Evolutionary conservation across 2,329 filamentous ascomycete genomes (phyloP).

Genomic region (Fusarium subglutinans): DNA sequence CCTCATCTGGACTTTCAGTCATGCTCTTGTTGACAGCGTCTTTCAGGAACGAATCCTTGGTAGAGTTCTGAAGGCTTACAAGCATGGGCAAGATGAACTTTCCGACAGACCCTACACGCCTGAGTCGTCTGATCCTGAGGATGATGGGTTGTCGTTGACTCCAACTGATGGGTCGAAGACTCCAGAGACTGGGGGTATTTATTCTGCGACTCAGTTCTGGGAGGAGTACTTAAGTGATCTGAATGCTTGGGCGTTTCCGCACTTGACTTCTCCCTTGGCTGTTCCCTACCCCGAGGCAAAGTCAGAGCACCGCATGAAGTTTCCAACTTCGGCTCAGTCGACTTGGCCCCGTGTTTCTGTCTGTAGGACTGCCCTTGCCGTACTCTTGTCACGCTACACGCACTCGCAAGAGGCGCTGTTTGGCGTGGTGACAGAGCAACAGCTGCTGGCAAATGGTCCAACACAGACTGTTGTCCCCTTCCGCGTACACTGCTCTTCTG

Average conservation of each 20-base stretch:
- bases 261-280: neutral
- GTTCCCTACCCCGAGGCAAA: neutral
- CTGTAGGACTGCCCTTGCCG: neutral
- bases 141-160: neutral
- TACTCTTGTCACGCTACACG: conserved; percentile 7
- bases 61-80: neutral
- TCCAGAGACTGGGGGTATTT: neutral
- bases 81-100: neutral
- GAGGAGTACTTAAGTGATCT: neutral
- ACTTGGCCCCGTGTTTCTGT: neutral
- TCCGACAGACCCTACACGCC: neutral
- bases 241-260: conserved; percentile 7
- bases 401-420: conserved; percentile 2
- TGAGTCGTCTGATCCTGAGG: neutral
- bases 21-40: neutral
- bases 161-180: neutral
- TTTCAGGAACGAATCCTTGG: neutral
- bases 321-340: accelerated
- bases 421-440: neutral
- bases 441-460: neutral
- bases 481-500: neutral
- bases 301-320: neutral
- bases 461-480: neutral
- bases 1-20: conserved; percentile 7
- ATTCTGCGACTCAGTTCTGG: neutral